phyloP scores from a whole-genome alignment of 2,329 filamentous ascomycete species.

The Magnaporthales sp. region DNA sequence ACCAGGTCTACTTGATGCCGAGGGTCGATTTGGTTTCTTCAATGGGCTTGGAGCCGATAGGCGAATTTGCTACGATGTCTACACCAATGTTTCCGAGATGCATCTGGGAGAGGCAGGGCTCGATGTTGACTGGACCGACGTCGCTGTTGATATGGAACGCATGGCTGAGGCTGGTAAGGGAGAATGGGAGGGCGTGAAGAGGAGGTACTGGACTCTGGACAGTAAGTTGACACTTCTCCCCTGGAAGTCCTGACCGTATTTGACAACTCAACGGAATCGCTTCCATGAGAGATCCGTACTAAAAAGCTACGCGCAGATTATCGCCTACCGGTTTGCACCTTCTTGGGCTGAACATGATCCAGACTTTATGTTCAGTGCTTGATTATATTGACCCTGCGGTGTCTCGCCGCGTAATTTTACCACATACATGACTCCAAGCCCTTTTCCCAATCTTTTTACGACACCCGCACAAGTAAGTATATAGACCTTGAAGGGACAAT shows the following conservation, averaged over 20 bases:
- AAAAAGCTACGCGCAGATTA: slow-evolving; percentile 42
- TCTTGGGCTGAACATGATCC: slow-evolving; percentile 46
- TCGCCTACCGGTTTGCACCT: slow-evolving; percentile 64
- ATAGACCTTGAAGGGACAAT: not conserved
- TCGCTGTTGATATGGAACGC: slow-evolving; percentile 58
- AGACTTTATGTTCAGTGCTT: not conserved
- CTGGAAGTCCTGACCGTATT: not conserved
- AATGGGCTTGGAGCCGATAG: slow-evolving; percentile 89
- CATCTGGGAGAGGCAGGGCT: slow-evolving; percentile 83
- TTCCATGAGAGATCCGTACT: slow-evolving; percentile 14
- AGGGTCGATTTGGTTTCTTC: slow-evolving; percentile 77
- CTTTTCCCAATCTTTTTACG: not conserved
- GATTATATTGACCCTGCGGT: not conserved
- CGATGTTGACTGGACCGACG: slow-evolving; percentile 78
- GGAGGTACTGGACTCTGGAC: slow-evolving; percentile 83
- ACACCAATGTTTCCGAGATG: slow-evolving; percentile 84
- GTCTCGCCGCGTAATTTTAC: not conserved
- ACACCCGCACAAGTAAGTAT: not conserved
- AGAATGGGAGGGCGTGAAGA: slow-evolving; percentile 82
- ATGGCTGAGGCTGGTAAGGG: slow-evolving; percentile 59
- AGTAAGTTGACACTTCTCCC: slow-evolving; percentile 33
- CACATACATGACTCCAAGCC: not conserved
- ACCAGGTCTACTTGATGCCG: slow-evolving; percentile 63
- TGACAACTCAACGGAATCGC: slow-evolving; percentile 2
- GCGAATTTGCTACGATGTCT: slow-evolving; percentile 91